phyloP scores from a whole-genome alignment of 1,284 basidiomycete genomes.

The Rhodotorula sp. region DNA sequence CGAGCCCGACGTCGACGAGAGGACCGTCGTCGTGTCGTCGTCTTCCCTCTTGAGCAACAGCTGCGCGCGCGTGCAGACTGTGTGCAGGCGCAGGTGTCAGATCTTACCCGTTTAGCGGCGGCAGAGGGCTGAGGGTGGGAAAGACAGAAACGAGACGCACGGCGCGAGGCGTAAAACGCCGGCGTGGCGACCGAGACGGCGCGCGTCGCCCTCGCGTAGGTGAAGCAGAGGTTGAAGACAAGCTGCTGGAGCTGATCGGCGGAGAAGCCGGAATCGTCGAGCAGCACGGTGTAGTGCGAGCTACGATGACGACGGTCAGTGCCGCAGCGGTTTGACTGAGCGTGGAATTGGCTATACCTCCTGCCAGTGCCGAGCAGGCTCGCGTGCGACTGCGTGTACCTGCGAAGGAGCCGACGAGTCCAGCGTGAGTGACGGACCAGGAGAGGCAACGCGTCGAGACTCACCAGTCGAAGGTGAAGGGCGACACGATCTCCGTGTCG shows the following conservation, averaged over 20 bases:
- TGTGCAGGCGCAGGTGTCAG: no score
- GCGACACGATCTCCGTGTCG: constrained; percentile 30
- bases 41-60: no score
- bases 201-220: constrained; percentile 76
- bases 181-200: constrained; percentile 81
- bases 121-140: no score
- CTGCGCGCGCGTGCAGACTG: no score
- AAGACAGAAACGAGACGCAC: no score
- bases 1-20: no score
- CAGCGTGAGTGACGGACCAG: constrained; percentile 62
- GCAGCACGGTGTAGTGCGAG: constrained; percentile 66
- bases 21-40: no score
- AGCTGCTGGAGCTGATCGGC: constrained; percentile 54
- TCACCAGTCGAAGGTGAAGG: constrained; percentile 32
- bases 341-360: no score
- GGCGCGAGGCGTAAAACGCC: constrained; percentile 59
- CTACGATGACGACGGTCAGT: no score
- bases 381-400: constrained; percentile 55
- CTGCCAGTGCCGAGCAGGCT: constrained; percentile 65
- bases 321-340: no score
- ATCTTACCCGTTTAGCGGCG: no score
- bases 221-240: constrained; percentile 69
- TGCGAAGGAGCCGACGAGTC: constrained; percentile 55
- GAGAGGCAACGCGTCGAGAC: not conserved
- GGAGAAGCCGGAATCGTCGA: constrained; percentile 63